A percentile compares a stretch with the other conserved stretches of the same genome.
Conservation (phyloP, 805 yeast species). For the Suhomyces kilbournensis region DNA sequence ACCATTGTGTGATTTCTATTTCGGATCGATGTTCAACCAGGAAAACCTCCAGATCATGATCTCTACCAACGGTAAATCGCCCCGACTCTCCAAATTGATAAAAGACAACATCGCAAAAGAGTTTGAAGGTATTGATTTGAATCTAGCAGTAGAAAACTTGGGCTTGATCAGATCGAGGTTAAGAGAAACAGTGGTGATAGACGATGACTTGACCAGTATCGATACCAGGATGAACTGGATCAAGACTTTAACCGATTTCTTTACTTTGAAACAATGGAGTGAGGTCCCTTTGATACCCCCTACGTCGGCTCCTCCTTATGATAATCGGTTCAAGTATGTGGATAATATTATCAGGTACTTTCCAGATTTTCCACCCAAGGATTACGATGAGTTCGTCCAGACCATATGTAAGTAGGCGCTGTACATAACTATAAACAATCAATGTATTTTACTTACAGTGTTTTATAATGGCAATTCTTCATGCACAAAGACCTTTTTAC, state of each 20-base stretch:
- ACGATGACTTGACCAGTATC: constrained; percentile 46
- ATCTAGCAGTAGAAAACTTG: constrained; percentile 58
- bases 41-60: constrained; percentile 79
- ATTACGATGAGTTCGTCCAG: constrained; percentile 12
- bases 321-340: constrained; percentile 18
- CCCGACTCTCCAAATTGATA: constrained; percentile 59
- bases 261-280: constrained; percentile 60
- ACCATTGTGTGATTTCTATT: constrained; percentile 78
- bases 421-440: neutral
- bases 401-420: neutral
- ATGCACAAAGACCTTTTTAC: constrained; percentile 73
- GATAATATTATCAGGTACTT: constrained; percentile 44
- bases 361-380: constrained; percentile 49
- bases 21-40: constrained; percentile 71
- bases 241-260: constrained; percentile 58
- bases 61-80: constrained; percentile 79
- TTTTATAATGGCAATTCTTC: constrained; percentile 40
- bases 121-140: constrained; percentile 45
- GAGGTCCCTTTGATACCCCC: constrained; percentile 30
- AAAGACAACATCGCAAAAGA: constrained; percentile 54
- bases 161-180: constrained; percentile 52
- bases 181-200: constrained; percentile 42
- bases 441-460: neutral
- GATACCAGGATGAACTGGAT: constrained; percentile 72
- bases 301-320: constrained; percentile 16